Evolutionary conservation across 176 grass and related monocot species (phyloP), one percentile per base, ranked within the genome.

Genomic region (Avena atlantica): DNA sequence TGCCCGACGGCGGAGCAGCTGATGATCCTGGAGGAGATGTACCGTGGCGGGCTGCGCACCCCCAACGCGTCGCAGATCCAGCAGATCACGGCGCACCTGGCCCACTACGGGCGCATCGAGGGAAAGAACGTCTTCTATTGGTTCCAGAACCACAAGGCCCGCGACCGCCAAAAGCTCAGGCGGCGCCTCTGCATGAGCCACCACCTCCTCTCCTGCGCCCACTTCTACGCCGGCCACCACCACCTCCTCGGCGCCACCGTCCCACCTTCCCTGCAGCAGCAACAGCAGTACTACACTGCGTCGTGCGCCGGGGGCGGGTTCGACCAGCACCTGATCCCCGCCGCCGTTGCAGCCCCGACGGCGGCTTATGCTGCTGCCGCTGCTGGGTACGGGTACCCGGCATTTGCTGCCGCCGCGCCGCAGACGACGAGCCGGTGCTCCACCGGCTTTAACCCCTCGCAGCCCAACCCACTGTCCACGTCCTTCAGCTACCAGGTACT

Each of bases 31-130:
- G 37, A 40, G 37, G 37, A 40, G 37, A 40, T 40, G 37, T 40
- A 40, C 37, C 37, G 37, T 0, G 37, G 37, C 37, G 37, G 37
- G 37, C 37, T 40, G 37, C 37, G 37, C 6, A 40, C 37, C 6
- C 37, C 37, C 0, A 40, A 40, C 5, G 4, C 37, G 37, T 40
- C 37, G 37, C 37, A 95, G 90, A 98, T 98, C 62, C 96, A 98
- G 87, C 37, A 40, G 37, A 40, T 40, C 37, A 40, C 37, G 37
- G 37, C 37, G 37, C 37, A 40, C 37, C 6, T 98, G 11, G 85
- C 93, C 29, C 16, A 29, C 21, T 40, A 40, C 37, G 37, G 37
- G 0, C 37, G 37, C 37, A 40, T 40, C 37, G 37, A 40, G 37
- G 37, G 37, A 0, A 40, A 40, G 37, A 40, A 40, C 37, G 37